Evolutionary conservation across 2,329 filamentous ascomycete species (phyloP).

Genomic region (Chalaropsis thielavioides): DNA sequence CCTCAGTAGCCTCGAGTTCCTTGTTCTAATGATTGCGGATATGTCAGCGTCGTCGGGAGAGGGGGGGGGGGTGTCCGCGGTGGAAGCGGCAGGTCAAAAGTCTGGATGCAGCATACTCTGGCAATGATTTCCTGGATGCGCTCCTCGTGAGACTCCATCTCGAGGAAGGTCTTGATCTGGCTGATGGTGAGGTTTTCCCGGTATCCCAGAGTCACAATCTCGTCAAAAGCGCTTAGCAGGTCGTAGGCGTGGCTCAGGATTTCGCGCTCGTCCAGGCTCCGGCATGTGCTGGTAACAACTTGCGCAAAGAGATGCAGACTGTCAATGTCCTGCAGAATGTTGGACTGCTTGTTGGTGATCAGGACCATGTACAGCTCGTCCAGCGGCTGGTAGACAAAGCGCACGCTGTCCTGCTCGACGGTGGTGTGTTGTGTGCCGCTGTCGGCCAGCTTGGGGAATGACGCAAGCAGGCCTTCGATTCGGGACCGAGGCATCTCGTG

Average conservation of each 20-base stretch:
- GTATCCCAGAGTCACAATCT: conserved; percentile 90
- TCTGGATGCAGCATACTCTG: conserved; percentile 40
- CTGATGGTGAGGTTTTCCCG: conserved; percentile 88
- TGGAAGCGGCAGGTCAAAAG: conserved; percentile 8
- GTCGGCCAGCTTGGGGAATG: conserved; percentile 94
- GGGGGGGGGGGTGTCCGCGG: not conserved
- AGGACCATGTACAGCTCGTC: conserved; percentile 99
- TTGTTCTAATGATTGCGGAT: conserved; percentile 56
- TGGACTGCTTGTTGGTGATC: conserved; percentile 98
- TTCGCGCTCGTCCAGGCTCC: conserved; percentile 87
- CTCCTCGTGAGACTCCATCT: conserved; percentile 99
- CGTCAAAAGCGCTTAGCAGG: conserved; percentile 89
- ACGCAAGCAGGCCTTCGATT: conserved; percentile 90
- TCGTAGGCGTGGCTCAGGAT: conserved; percentile 93
- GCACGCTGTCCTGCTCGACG: conserved; percentile 97
- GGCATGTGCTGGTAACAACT: conserved; percentile 92
- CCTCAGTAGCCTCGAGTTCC: conserved; percentile 92
- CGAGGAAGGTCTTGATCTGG: conserved; percentile 97
- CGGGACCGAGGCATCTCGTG: conserved; percentile 93
- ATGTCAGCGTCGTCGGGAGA: conserved; percentile 17
- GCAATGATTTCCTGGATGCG: conserved; percentile 97
- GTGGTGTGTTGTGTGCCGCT: conserved; percentile 94
- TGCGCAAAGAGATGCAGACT: conserved; percentile 95
- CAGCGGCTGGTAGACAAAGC: conserved; percentile 96
- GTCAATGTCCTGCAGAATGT: conserved; percentile 98